phyloP scores from a whole-genome alignment of 75 land plant genomes.

The Pinus taeda region DNA sequence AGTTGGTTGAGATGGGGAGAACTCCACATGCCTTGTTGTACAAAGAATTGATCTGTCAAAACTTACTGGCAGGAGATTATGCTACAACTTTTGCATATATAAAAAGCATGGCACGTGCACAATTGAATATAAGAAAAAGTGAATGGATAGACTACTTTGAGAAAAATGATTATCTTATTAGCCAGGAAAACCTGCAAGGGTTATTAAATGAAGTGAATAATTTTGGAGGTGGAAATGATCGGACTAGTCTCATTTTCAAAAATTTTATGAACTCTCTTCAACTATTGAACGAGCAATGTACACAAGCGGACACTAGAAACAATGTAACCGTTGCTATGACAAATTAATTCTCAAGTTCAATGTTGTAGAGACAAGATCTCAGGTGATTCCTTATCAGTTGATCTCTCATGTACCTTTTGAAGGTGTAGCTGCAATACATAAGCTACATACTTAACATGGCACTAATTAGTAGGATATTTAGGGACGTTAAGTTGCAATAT shows the following conservation, averaged over 20 bases:
- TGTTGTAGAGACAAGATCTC: background rate
- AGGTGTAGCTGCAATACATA: background rate
- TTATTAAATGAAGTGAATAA: conserved; percentile 1
- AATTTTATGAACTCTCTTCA: conserved; percentile 2
- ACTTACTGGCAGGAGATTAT: conserved; percentile 1
- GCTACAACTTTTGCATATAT: background rate
- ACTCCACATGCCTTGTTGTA: conserved; percentile 6
- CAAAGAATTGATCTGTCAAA: conserved; percentile 10
- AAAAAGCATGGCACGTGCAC: conserved; percentile 6
- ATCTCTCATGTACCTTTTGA: background rate
- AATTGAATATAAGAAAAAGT: conserved; percentile 1
- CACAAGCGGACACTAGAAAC: background rate
- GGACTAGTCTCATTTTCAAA: conserved; percentile 3
- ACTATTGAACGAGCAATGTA: background rate
- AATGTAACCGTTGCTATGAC: background rate
- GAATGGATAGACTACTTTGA: conserved; percentile 7
- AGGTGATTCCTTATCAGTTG: background rate
- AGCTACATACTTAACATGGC: background rate
- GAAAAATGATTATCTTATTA: background rate
- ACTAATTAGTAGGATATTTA: too few species aligned
- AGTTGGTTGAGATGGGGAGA: background rate
- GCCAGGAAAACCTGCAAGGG: conserved; percentile 1
- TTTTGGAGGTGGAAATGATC: background rate
- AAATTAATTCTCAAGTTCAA: background rate
- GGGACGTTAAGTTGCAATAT: too few species aligned